These are phyloP conservation scores for Dioscorea cayenensis DNA, from an alignment of 116 monocot genomes.

Conservation along the genomic window DNA sequence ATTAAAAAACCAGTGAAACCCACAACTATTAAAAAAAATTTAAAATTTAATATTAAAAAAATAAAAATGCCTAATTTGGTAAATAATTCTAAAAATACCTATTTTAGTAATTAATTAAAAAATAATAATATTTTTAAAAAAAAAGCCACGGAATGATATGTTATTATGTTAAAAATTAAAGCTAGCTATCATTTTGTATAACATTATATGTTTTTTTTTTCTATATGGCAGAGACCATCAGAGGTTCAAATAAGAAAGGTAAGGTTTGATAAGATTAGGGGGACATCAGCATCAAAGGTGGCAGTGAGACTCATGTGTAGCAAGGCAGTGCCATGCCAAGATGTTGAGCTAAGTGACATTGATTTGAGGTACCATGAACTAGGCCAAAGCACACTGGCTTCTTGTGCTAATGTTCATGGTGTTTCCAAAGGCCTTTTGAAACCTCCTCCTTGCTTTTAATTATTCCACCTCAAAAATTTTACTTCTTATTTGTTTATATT, in stretches of 20 bases:
- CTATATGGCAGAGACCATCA: slow-evolving; percentile 24
- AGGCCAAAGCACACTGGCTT: neutral
- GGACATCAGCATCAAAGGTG: slow-evolving; percentile 21
- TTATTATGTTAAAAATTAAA: too few relatives aligned
- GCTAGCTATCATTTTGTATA: too few relatives aligned
- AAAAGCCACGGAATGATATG: too few relatives aligned
- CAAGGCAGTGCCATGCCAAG: slow-evolving; percentile 30
- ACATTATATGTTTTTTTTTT: neutral
- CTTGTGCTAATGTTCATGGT: slow-evolving; percentile 1
- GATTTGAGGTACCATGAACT: neutral
- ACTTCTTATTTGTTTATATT: too few relatives aligned
- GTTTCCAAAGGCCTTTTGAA: neutral
- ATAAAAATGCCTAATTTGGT: too few relatives aligned
- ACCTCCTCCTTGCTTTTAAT: slow-evolving; percentile 2
- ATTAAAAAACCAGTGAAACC: too few relatives aligned
- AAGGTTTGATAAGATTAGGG: slow-evolving; percentile 25
- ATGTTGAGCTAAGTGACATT: slow-evolving; percentile 25
- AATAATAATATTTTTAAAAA: too few relatives aligned
- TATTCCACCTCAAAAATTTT: neutral
- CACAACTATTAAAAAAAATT: too few relatives aligned
- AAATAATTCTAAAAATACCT: too few relatives aligned
- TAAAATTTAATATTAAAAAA: too few relatives aligned
- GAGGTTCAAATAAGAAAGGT: slow-evolving; percentile 29
- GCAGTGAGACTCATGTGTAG: slow-evolving; percentile 38
- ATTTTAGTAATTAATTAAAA: too few relatives aligned